Base-by-base conservation (phyloP, 441 rosid species). In the Mallotus japonicus region DNA sequence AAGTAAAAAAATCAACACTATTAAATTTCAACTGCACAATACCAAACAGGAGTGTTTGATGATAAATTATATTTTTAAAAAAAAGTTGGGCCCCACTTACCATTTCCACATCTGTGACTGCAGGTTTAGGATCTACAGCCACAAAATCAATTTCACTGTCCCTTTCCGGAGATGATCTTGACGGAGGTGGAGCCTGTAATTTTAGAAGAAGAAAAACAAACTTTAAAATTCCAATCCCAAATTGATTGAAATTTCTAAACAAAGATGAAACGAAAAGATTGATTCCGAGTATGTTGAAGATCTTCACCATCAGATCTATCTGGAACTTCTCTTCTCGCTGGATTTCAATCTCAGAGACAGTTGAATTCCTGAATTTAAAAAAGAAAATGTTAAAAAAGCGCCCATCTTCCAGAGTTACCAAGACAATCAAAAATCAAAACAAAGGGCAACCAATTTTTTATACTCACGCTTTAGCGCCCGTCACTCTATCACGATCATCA, bases 301-400 rank as follows among this genome's bases (percentile, higher is more conserved):
- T 73, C 79, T 82, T 72, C 79, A 93, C 99, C 99, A 95, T 95
- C 86, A 93, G 95, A 93, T 95, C 99, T 89, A 95, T 95, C 85
- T 87, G 92, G 73, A 88, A 92, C 85, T 89, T 95, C 81, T 85
- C 95, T 32, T 86, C 92, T 44, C 83, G 82, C 71, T 73, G 84
- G 65, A 53, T 82, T 77, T 84, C 92, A 28, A 46, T 66, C 75
- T 83, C 95, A 67, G 75, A 72, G 22, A 71, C 76, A 13, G 80
- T 65, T 7, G 80, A 75, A 75, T 79, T 87, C 67, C 97, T 91
- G 80, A 76, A 84, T 49, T 81, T 77, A 47, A 32, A 55, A 44
- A 58, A 0, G 51, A 11, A 50, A 19, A 46, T 40, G 9, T 32
- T 65, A 64, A 16, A n/a, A 6, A 20, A 6, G 57, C 32, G 34